Percentiles rank a stretch among this genome's conserved stretches.
phyloP scores from a whole-genome alignment of 805 yeast species.

The Candida chilensis region DNA sequence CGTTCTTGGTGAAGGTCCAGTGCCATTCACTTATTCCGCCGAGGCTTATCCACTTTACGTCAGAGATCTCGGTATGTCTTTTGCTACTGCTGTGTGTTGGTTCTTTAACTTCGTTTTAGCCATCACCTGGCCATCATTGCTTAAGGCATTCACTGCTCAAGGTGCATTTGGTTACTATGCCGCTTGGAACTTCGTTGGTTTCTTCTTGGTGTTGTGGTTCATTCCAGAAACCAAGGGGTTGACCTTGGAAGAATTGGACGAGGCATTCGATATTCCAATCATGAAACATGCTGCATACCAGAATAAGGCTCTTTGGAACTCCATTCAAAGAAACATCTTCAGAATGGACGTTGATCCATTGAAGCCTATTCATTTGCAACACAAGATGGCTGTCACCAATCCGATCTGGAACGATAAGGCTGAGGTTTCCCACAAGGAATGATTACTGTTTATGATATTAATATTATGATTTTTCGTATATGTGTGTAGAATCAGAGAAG shows the following conservation, averaged over 20 bases:
- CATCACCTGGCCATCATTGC: conserved; percentile 31
- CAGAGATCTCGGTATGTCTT: conserved; percentile 34
- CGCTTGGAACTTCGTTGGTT: conserved; percentile 33
- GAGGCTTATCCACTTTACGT: conserved; percentile 34
- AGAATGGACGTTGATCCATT: conserved; percentile 14
- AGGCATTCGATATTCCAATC: conserved; percentile 26
- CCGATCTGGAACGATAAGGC: conserved; percentile 34
- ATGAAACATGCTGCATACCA: conserved; percentile 24
- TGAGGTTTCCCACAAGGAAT: conserved; percentile 25
- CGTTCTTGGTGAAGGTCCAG: conserved; percentile 36
- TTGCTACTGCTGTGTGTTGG: conserved; percentile 36
- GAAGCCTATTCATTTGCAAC: conserved; percentile 28
- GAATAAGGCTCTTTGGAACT: conserved; percentile 14
- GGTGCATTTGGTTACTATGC: conserved; percentile 37
- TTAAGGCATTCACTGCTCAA: conserved; percentile 22
- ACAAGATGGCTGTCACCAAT: conserved; percentile 32
- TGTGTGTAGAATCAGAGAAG: too few species aligned
- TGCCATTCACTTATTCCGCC: conserved; percentile 34
- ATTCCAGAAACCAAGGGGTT: conserved; percentile 33
- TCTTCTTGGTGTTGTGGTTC: conserved; percentile 31
- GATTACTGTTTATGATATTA: too few species aligned
- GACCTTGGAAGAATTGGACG: conserved; percentile 37
- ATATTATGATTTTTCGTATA: too few species aligned
- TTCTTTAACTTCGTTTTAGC: conserved; percentile 33
- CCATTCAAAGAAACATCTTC: conserved; percentile 16